phyloP scores from a whole-genome alignment of 768 basidiomycete genomes.

The Agrocybe praecox region DNA sequence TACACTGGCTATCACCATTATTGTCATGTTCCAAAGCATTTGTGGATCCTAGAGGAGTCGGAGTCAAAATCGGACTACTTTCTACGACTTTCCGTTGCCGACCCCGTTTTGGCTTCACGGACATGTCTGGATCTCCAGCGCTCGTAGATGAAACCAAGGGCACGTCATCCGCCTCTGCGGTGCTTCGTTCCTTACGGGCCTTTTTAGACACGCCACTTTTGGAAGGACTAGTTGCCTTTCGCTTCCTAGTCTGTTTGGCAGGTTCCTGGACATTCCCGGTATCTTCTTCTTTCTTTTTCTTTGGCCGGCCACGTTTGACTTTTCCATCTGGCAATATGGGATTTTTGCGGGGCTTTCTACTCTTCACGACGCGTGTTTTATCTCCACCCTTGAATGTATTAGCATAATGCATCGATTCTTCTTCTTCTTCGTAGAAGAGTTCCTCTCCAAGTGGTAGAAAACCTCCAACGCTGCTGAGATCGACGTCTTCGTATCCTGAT shows the following conservation, averaged over 20 bases:
- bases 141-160: neutral
- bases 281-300: constrained; percentile 30
- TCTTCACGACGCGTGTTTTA: constrained; percentile 27
- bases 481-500: constrained; percentile 44
- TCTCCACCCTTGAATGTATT: constrained; percentile 48
- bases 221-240: neutral
- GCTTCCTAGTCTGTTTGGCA: constrained; percentile 15
- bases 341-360: constrained; percentile 42
- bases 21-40: too few species aligned
- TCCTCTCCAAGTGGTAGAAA: constrained; percentile 47
- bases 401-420: constrained; percentile 45
- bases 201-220: neutral
- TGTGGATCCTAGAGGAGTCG: too few species aligned
- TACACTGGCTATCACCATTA: too few species aligned
- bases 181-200: neutral
- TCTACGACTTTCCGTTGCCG: constrained; percentile 4
- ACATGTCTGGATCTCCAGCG: neutral
- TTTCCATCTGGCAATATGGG: constrained; percentile 51
- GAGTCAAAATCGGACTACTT: neutral
- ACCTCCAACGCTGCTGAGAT: constrained; percentile 53
- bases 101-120: constrained; percentile 1
- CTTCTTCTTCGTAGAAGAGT: constrained; percentile 57
- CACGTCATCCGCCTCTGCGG: neutral
- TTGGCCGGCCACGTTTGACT: constrained; percentile 62
- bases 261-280: constrained; percentile 4